A percentile compares a stretch with the other conserved stretches of the same genome.
phyloP scores from a whole-genome alignment of 768 basidiomycete species.

The Trametes cinnabarina region DNA sequence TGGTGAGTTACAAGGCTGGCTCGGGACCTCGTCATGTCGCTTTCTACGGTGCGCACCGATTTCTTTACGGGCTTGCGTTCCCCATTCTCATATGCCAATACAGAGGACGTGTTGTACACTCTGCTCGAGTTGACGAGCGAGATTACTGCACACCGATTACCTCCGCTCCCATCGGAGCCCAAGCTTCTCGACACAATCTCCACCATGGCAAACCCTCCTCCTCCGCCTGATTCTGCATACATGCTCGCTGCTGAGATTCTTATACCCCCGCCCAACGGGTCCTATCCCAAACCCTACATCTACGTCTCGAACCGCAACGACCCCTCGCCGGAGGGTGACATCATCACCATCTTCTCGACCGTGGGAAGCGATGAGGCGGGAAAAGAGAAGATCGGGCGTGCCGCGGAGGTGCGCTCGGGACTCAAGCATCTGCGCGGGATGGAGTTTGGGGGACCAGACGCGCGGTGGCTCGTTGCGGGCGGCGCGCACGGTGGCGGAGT shows the following conservation, averaged over 20 bases:
- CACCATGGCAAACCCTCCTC: slow-evolving; percentile 43
- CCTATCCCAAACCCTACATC: slow-evolving; percentile 56
- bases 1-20: slow-evolving; percentile 50
- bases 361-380: slow-evolving; percentile 34
- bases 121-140: slow-evolving; percentile 64
- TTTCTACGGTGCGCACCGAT: slow-evolving; percentile 48
- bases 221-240: slow-evolving; percentile 33
- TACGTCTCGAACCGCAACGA: slow-evolving; percentile 79
- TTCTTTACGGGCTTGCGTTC: not conserved
- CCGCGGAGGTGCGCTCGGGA: slow-evolving; percentile 66
- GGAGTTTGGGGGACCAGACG: slow-evolving; percentile 59
- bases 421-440: slow-evolving; percentile 70
- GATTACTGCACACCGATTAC: slow-evolving; percentile 54
- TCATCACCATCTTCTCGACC: slow-evolving; percentile 66
- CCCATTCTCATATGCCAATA: not conserved
- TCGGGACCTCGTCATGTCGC: slow-evolving; percentile 72
- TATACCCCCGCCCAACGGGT: slow-evolving; percentile 49
- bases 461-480: slow-evolving; percentile 62
- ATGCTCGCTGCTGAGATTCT: slow-evolving; percentile 74
- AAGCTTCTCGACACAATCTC: slow-evolving; percentile 39
- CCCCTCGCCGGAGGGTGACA: slow-evolving; percentile 66
- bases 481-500: slow-evolving; percentile 64
- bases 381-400: slow-evolving; percentile 39
- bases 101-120: slow-evolving; percentile 65
- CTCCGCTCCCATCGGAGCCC: slow-evolving; percentile 41